Evolutionary conservation across 805 yeast species (phyloP), one percentile per base, ranked within the genome.

Genomic region (Schwanniomyces polymorphus): DNA sequence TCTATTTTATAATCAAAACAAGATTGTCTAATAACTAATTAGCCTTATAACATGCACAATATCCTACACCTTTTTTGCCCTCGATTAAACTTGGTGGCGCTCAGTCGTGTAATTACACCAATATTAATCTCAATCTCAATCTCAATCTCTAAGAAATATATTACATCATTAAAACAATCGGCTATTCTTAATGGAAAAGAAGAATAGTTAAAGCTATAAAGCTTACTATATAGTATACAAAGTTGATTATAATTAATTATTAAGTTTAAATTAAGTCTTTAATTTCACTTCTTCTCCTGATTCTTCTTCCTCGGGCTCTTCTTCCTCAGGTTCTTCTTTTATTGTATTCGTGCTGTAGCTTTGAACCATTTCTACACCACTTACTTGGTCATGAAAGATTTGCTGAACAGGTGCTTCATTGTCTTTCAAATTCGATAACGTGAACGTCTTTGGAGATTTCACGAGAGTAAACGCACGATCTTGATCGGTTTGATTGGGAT

Each of bases 401-500:
- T 70, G 73, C 46, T 55, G 58, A 23, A 70, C 57, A 9, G 75
- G 75, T 48, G 74, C 68, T 48, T 64, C 72, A 16, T 58, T 52
- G 23, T 68, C 71, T 41, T 64, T 65, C 53, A 60, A 63, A 48
- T 69, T 58, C 7, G 75, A 56, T 43, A 72, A 60, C 25, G 74
- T 63, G 50, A 63, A 72, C 0, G 72, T 69, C 53, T 72, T 72
- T 18, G 78, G 78, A 8, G 74, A 68, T 47, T 72, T 72, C 7
- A 70, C 75, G 44, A 67, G 56, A 6, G 65, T 55, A 35, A 54
- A 54, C 4, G 54, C 39, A 7, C 55, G 46, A 35, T 47, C 51
- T 11, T 48, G 43, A 35, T 58, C 66, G 3, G 21, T 7, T 21
- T 54, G 41, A 51, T 45, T 35, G 42, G 45, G 14, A 16, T 31